Evolutionary conservation across 139 green algal species (phyloP).

Genomic region (Edaphochlamys debaryana): DNA sequence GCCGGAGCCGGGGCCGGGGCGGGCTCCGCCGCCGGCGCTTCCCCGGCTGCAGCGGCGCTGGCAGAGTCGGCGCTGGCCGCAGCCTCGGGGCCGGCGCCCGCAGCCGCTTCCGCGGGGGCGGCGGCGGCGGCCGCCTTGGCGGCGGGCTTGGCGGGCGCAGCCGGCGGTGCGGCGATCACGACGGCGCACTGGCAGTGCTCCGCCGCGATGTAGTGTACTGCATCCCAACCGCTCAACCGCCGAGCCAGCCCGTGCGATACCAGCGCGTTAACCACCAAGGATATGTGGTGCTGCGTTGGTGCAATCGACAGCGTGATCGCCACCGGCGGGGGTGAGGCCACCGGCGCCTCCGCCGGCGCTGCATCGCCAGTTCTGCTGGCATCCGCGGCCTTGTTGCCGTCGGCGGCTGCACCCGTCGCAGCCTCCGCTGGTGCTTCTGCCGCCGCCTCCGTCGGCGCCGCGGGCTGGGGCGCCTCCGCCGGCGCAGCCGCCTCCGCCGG

Average conservation of each 20-base stretch:
- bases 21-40: too few species aligned
- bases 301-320: background rate
- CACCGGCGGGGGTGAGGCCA: background rate
- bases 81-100: background rate
- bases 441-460: too few species aligned
- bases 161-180: background rate
- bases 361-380: too few species aligned
- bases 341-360: background rate
- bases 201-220: background rate
- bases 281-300: background rate
- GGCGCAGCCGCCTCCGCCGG: too few species aligned
- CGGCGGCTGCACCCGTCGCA: background rate
- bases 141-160: background rate
- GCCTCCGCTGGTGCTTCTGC: too few species aligned
- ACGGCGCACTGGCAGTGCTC: slow-evolving; percentile 11
- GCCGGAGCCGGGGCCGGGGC: too few species aligned
- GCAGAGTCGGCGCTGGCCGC: too few species aligned
- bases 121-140: background rate
- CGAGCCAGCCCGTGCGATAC: slow-evolving; percentile 23
- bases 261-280: background rate
- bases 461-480: too few species aligned
- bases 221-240: slow-evolving; percentile 24
- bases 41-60: background rate
- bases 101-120: background rate
- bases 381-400: too few species aligned